A percentile compares a stretch with the other conserved stretches of the same genome.
Conservation (phyloP, 306 rosid species). For the Acacia crassicarpa region DNA sequence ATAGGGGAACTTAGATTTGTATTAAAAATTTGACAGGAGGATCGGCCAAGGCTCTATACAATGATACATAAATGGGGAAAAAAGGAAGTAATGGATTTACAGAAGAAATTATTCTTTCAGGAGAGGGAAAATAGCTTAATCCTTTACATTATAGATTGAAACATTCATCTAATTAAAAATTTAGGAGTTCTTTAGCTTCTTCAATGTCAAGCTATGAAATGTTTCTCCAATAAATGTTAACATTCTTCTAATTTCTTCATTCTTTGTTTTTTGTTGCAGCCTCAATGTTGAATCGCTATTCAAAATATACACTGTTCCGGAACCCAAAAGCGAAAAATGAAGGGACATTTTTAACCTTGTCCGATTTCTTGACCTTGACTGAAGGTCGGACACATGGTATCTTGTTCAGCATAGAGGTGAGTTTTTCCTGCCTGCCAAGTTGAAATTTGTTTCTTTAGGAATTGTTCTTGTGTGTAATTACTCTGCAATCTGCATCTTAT, state of each 20-base stretch:
- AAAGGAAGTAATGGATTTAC: neutral
- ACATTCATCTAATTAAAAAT: neutral
- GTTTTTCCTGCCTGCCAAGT: neutral
- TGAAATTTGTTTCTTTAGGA: constrained; percentile 4
- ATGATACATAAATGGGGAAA: neutral
- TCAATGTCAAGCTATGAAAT: neutral
- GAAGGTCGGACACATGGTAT: constrained; percentile 49
- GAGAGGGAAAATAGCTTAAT: neutral
- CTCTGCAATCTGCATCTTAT: neutral
- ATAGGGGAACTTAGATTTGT: neutral
- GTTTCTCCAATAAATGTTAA: neutral
- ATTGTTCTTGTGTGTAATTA: neutral
- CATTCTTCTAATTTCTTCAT: neutral
- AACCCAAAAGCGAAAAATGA: constrained; percentile 53
- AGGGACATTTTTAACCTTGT: constrained; percentile 58
- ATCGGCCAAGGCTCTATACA: neutral
- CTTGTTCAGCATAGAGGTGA: constrained; percentile 78
- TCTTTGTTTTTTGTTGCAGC: constrained; percentile 50
- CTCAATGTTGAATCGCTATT: constrained; percentile 52
- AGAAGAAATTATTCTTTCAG: neutral
- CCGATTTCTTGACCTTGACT: constrained; percentile 68
- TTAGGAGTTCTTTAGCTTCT: neutral
- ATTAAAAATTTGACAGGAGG: too few relatives aligned
- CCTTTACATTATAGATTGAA: neutral
- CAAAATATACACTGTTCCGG: constrained; percentile 41